Evolutionary conservation across 2,329 filamentous ascomycete genomes (phyloP).

Genomic region (Colletotrichum eleusines): DNA sequence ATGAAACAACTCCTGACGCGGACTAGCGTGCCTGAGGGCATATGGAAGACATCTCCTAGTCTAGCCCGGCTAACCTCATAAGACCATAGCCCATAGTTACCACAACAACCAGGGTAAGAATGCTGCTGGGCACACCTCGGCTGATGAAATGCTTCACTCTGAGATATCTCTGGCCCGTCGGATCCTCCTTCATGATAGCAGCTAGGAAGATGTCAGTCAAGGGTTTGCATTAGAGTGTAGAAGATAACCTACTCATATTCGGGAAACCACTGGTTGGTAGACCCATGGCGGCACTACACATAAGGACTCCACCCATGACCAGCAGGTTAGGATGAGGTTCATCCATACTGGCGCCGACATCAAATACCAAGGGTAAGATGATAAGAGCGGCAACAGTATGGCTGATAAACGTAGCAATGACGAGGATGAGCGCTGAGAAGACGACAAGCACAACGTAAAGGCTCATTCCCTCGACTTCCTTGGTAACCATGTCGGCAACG

Average conservation of each 20-base stretch:
- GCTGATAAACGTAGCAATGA: slow-evolving; percentile 97
- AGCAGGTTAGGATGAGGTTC: slow-evolving; percentile 93
- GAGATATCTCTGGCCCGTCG: slow-evolving; percentile 91
- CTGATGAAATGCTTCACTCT: slow-evolving; percentile 95
- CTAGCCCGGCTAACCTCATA: slow-evolving; percentile 81
- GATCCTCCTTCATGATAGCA: slow-evolving; percentile 99
- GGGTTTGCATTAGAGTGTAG: no score
- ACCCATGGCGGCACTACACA: slow-evolving; percentile 98
- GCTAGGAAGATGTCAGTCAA: slow-evolving; percentile 62
- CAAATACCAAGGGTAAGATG: slow-evolving; percentile 88
- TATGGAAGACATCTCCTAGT: slow-evolving; percentile 48
- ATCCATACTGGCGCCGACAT: slow-evolving; percentile 87
- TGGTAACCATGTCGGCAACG: slow-evolving; percentile 82
- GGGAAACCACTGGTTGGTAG: slow-evolving; percentile 96
- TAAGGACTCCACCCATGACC: slow-evolving; percentile 94
- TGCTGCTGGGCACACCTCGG: slow-evolving; percentile 87
- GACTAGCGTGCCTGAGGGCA: not conserved
- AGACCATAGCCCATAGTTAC: slow-evolving; percentile 91
- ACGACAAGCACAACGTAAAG: slow-evolving; percentile 89
- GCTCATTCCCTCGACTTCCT: slow-evolving; percentile 79
- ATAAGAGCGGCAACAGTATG: slow-evolving; percentile 97
- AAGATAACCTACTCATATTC: slow-evolving; percentile 90
- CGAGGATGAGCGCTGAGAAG: slow-evolving; percentile 85
- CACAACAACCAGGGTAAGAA: slow-evolving; percentile 85
- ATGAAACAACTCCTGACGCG: not conserved